Base-by-base conservation (phyloP, 2,329 filamentous ascomycete genomes). In the Eutypa lata region DNA sequence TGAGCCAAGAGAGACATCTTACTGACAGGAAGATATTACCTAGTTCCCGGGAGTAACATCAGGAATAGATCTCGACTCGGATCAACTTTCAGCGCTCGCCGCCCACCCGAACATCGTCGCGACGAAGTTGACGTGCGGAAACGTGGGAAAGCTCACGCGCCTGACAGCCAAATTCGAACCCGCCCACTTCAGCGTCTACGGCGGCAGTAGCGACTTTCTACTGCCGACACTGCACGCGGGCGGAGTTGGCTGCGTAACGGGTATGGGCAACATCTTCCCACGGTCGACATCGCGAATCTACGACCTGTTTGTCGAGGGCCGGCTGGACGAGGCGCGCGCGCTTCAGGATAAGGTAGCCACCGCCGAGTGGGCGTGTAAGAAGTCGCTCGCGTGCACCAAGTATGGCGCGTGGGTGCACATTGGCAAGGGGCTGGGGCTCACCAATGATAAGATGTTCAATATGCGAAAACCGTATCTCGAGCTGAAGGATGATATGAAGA, bases 311-410 rank as follows among this genome's bases (percentile, higher is more conserved):
- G 67, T 65, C 8, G 65, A 60, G 0, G 74, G 73, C 0, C 64
- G 66, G 51, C 47, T 66, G 1, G 67, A 72, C 0, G 72, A 75
- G 47, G 73, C 74, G 1, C 64, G 60, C 19, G 62, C 59, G 24
- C 58, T 78, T 26, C 76, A 79, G 47, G 70, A 70, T 3, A 54
- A 71, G 3, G 71, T 78, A 0, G 74, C 76, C 1, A 71, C 75
- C 47, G 76, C 76, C 0, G 76, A 79, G 55, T 76, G 74, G 70
- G 76, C 76, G 0, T 79, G 76, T 56, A 79, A 79, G 60, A 77
- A 78, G 62, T 70, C 73, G 0, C 70, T 79, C 22, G 69, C 73
- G 0, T 63, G 69, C 7, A 79, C 76, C 0, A 79, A 79, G 57
- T 79, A 72, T 50, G 76, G 71, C 6, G 70, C 73, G 0, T 74